phyloP scores from a whole-genome alignment of 768 basidiomycete species.

The Lenzites betulinus region DNA sequence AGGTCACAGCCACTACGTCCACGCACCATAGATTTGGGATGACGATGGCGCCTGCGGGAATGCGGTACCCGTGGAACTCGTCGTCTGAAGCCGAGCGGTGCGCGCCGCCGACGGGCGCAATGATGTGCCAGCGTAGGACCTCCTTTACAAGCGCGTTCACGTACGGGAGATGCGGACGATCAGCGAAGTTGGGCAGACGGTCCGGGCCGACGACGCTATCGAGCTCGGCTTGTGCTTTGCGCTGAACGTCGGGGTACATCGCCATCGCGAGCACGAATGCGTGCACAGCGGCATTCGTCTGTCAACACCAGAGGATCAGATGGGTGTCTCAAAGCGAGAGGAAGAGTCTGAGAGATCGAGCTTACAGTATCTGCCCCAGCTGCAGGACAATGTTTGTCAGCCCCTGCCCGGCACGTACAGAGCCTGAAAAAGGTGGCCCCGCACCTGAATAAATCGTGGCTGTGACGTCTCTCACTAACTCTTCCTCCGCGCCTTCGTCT shows the following conservation, averaged over 20 bases:
- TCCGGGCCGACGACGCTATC: constrained; percentile 22
- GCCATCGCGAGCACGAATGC: constrained; percentile 33
- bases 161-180: constrained; percentile 22
- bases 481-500: constrained; percentile 6
- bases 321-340: not conserved
- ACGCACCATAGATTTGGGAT: constrained; percentile 24
- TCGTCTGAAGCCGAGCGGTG: constrained; percentile 28
- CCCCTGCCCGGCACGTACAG: too few relatives aligned
- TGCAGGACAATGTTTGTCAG: not conserved
- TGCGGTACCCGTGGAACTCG: constrained; percentile 29
- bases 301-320: not conserved
- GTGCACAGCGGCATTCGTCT: constrained; percentile 23
- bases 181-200: constrained; percentile 16
- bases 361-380: constrained; percentile 12
- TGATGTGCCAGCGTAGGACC: constrained; percentile 24
- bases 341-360: too few relatives aligned
- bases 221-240: constrained; percentile 31
- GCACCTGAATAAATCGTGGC: constrained; percentile 15
- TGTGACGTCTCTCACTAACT: constrained; percentile 1
- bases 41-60: constrained; percentile 32
- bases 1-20: not conserved
- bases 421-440: not conserved
- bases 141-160: constrained; percentile 26
- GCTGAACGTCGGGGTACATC: constrained; percentile 29
- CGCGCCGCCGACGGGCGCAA: constrained; percentile 21